A percentile compares a stretch with the other conserved stretches of the same genome.
Evolutionary conservation across 176 grass and related monocot genomes (phyloP).

Genomic region (Zoysia japonica): DNA sequence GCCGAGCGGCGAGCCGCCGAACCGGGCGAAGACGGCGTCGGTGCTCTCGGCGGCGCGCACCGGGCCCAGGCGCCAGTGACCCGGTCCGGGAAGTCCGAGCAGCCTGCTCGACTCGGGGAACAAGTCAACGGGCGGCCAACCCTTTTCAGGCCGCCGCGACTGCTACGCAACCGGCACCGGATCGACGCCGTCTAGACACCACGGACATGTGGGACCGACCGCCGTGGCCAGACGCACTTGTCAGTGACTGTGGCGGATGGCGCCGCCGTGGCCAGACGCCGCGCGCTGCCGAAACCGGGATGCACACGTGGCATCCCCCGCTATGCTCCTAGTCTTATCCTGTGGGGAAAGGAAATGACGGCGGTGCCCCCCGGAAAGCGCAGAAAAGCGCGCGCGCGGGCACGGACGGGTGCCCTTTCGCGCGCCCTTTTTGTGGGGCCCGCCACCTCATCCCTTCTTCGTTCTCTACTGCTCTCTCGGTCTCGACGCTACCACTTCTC

Average conservation of each 20-base stretch:
- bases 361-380: constrained; percentile 59
- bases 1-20: background rate
- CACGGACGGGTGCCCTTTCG: constrained; percentile 23
- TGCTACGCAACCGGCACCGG: background rate
- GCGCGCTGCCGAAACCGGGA: too few relatives aligned
- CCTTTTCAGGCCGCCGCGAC: constrained; percentile 16
- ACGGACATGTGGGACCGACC: accelerated
- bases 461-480: background rate
- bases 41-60: background rate
- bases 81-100: background rate
- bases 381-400: constrained; percentile 48
- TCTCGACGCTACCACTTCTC: constrained; percentile 24
- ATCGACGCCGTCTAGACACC: too few relatives aligned
- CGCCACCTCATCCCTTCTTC: constrained; percentile 40
- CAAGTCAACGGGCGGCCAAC: background rate
- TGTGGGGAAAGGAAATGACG: constrained; percentile 15
- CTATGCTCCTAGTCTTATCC: constrained; percentile 30
- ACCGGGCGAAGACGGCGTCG: background rate
- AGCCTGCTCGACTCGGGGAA: background rate
- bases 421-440: constrained; percentile 10
- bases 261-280: background rate
- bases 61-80: background rate
- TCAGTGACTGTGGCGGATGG: accelerated
- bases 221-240: accelerated
- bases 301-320: constrained; percentile 28